Conservation (phyloP, 129 eudicot species). For the Solidago caesia region DNA sequence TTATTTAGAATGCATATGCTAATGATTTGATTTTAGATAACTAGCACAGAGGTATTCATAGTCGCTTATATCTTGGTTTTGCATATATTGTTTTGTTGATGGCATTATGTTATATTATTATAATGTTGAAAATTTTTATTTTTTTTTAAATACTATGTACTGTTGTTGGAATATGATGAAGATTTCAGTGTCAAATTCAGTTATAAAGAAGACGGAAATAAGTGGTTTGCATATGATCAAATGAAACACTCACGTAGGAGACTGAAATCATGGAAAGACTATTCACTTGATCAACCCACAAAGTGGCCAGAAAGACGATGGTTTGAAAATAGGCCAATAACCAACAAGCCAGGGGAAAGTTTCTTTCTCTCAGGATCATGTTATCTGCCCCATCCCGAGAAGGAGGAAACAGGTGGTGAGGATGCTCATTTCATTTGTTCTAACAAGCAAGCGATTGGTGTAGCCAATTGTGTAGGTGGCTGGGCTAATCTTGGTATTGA, state of each 20-base stretch:
- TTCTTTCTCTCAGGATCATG: conserved; percentile 76
- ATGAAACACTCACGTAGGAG: conserved; percentile 51
- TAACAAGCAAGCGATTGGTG: conserved; percentile 83
- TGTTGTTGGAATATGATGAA: conserved; percentile 35
- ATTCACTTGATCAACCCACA: conserved; percentile 32
- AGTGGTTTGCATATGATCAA: conserved; percentile 41
- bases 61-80: too few species aligned
- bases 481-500: conserved; percentile 88
- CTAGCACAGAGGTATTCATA: too few species aligned
- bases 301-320: conserved; percentile 56
- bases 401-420: conserved; percentile 95
- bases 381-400: conserved; percentile 90
- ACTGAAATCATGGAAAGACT: conserved; percentile 39
- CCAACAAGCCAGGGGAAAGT: conserved; percentile 51
- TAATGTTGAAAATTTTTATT: too few species aligned
- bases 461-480: conserved; percentile 96
- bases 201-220: conserved; percentile 40
- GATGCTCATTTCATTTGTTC: conserved; percentile 89
- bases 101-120: too few species aligned
- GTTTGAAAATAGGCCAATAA: conserved; percentile 43
- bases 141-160: too few species aligned
- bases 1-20: too few species aligned
- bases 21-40: too few species aligned
- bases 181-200: conserved; percentile 34
- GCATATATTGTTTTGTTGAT: too few species aligned